A percentile compares a stretch with the other conserved stretches of the same genome.
These are phyloP conservation scores for Dipteronia dyeriana DNA, from an alignment of 345 rosid species.

Conservation along the genomic window DNA sequence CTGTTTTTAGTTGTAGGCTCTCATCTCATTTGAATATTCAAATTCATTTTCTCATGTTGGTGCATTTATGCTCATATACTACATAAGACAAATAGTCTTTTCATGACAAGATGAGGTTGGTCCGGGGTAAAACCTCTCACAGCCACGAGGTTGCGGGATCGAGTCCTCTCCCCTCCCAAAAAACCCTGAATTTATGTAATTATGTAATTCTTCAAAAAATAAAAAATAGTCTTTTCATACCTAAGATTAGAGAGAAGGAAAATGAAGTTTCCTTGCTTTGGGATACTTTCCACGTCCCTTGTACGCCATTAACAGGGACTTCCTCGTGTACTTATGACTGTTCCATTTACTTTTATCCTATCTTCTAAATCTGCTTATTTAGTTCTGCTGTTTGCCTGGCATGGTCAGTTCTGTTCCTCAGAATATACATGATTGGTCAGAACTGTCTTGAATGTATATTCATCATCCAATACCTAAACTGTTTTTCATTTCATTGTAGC, in stretches of 20 bases:
- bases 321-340: neutral
- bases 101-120: too few relatives aligned
- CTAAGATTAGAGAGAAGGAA: neutral
- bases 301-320: neutral
- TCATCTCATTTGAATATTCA: neutral
- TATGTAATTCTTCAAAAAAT: too few relatives aligned
- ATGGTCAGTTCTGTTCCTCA: neutral
- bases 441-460: neutral
- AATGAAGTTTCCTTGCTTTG: slow-evolving; percentile 4
- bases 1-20: neutral
- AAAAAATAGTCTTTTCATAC: neutral
- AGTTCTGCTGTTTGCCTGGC: slow-evolving; percentile 6
- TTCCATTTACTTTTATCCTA: neutral
- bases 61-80: neutral
- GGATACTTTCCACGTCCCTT: neutral
- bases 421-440: neutral
- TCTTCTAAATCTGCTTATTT: neutral
- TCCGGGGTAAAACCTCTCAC: too few relatives aligned
- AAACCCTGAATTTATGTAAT: too few relatives aligned
- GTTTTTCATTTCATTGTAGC: slow-evolving; percentile 45
- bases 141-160: too few relatives aligned
- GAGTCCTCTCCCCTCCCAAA: too few relatives aligned
- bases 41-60: neutral
- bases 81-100: neutral
- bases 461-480: neutral